Conservation (phyloP, 345 rosid genomes). For the Arabidopsis arenosa region DNA sequence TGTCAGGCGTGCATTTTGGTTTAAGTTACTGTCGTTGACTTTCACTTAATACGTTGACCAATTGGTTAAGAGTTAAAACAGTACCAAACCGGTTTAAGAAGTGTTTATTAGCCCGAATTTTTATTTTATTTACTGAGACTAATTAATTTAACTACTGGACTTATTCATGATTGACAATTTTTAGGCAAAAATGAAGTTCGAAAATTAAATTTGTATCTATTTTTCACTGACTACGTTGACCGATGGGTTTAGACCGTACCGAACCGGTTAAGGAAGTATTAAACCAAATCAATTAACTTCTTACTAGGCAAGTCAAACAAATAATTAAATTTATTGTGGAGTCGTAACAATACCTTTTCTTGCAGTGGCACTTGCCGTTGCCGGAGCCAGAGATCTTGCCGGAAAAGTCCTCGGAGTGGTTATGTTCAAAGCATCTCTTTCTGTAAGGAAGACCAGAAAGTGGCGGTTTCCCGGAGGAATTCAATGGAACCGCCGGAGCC, state of each 20-base stretch:
- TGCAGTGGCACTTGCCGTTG: constrained; percentile 80
- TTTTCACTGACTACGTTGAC: neutral
- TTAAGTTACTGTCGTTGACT: constrained; percentile 24
- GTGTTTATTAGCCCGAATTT: neutral
- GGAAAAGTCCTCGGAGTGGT: constrained; percentile 54
- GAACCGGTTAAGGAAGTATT: neutral
- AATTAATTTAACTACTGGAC: neutral
- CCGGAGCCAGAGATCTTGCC: constrained; percentile 68
- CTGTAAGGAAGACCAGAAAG: constrained; percentile 60
- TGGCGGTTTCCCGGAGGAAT: constrained; percentile 77
- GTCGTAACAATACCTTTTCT: constrained; percentile 63
- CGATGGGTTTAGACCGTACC: neutral
- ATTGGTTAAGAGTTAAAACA: neutral
- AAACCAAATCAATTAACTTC: neutral
- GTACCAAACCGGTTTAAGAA: constrained; percentile 8
- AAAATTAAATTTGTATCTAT: neutral
- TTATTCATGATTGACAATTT: neutral
- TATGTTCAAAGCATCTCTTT: constrained; percentile 72
- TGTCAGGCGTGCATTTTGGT: constrained; percentile 23
- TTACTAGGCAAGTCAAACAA: neutral
- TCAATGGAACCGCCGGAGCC: constrained; percentile 42
- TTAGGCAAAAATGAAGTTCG: neutral
- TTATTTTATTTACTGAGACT: too few species aligned
- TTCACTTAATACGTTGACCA: neutral
- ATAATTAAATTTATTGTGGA: neutral